Evolutionary conservation across 2,329 filamentous ascomycete genomes (phyloP).

Genomic region (Stemphylium beticola): DNA sequence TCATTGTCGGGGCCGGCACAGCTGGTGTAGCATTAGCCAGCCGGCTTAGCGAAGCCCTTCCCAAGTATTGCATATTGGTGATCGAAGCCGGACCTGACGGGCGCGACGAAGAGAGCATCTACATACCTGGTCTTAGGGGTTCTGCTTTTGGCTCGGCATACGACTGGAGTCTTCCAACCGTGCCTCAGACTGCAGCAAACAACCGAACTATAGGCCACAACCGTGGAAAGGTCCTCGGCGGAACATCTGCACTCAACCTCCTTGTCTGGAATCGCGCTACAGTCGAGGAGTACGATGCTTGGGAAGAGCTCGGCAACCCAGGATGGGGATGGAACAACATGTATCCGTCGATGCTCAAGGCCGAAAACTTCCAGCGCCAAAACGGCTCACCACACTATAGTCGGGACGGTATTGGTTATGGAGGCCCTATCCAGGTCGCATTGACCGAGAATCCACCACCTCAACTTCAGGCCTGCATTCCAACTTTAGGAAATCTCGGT

Average conservation of each 20-base stretch:
- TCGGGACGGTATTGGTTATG: constrained; percentile 29
- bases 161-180: constrained; percentile 51
- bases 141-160: constrained; percentile 26
- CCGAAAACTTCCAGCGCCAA: constrained; percentile 34
- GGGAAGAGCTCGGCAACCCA: constrained; percentile 62
- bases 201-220: constrained; percentile 28
- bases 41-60: constrained; percentile 36
- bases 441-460: constrained; percentile 52
- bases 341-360: constrained; percentile 37
- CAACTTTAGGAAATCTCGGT: constrained; percentile 55
- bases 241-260: constrained; percentile 44
- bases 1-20: constrained; percentile 27
- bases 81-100: constrained; percentile 35
- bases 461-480: constrained; percentile 54
- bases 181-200: constrained; percentile 50
- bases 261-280: constrained; percentile 44
- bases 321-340: constrained; percentile 61
- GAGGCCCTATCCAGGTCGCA: constrained; percentile 39
- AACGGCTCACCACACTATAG: constrained; percentile 29
- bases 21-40: constrained; percentile 28
- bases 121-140: constrained; percentile 28
- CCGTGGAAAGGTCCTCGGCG: constrained; percentile 40
- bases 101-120: constrained; percentile 26
- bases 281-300: constrained; percentile 55
- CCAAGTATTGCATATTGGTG: constrained; percentile 21